These are phyloP conservation scores for Magnusiomyces ingens DNA, from an alignment of 1,139 yeast species.

Conservation along the genomic window DNA sequence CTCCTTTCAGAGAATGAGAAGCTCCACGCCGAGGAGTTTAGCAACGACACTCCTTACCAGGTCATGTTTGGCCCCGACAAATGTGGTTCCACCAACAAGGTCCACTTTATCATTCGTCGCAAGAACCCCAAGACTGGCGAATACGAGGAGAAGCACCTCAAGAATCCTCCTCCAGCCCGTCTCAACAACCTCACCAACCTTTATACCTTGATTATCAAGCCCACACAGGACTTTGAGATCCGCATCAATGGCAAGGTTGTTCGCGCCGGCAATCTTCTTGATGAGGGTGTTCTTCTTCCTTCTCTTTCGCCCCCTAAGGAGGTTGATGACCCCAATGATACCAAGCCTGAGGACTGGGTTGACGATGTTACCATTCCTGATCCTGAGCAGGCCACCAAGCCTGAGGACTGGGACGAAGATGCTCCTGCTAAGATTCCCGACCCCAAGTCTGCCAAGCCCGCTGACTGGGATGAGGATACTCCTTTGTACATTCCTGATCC, in stretches of 20 bases:
- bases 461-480: conserved; percentile 67
- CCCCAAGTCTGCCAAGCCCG: conserved; percentile 61
- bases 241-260: conserved; percentile 74
- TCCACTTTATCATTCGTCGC: conserved; percentile 66
- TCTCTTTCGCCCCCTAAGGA: conserved; percentile 56
- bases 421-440: conserved; percentile 57
- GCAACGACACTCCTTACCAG: conserved; percentile 64
- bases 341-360: conserved; percentile 76
- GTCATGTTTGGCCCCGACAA: conserved; percentile 93
- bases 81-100: conserved; percentile 74
- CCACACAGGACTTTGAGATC: conserved; percentile 64
- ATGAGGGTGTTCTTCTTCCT: conserved; percentile 50
- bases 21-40: conserved; percentile 43
- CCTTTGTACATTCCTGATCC: conserved; percentile 59
- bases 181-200: conserved; percentile 49
- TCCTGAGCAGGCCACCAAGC: conserved; percentile 54
- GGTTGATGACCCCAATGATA: conserved; percentile 54
- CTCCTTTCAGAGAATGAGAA: conserved; percentile 49
- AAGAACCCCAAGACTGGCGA: conserved; percentile 49
- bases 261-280: conserved; percentile 59
- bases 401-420: conserved; percentile 75
- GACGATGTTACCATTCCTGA: conserved; percentile 61
- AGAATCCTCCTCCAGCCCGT: conserved; percentile 61
- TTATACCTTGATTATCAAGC: conserved; percentile 67
- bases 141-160: conserved; percentile 61